Conservation (phyloP, 805 yeast species). For the Candida wancherniae region DNA sequence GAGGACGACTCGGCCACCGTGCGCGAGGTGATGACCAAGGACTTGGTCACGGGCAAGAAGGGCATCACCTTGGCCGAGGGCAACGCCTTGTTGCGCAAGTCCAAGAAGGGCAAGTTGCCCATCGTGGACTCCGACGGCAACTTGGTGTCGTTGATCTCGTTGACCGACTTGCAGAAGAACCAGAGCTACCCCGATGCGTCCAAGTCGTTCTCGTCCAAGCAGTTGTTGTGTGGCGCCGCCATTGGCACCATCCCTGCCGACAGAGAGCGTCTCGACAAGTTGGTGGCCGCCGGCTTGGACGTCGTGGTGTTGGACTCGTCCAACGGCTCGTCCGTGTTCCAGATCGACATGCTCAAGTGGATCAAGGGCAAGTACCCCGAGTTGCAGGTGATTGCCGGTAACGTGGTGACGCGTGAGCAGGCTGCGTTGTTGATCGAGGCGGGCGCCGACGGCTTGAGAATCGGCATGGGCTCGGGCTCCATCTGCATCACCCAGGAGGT, state of each 20-base stretch:
- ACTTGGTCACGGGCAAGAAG: conserved; percentile 73
- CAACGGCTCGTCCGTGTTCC: conserved; percentile 96
- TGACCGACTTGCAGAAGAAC: conserved; percentile 97
- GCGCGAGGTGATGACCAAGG: conserved; percentile 83
- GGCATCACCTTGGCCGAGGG: conserved; percentile 84
- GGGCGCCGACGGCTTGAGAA: conserved; percentile 97
- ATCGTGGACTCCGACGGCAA: conserved; percentile 74
- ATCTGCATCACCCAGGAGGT: conserved; percentile 99
- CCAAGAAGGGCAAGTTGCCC: conserved; percentile 97
- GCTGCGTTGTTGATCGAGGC: conserved; percentile 86
- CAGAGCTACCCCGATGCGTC: conserved; percentile 91
- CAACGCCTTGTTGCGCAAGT: conserved; percentile 81
- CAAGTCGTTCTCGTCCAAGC: conserved; percentile 88
- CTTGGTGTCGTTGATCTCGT: conserved; percentile 82
- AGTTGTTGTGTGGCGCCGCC: conserved; percentile 97
- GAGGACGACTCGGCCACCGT: conserved; percentile 63
- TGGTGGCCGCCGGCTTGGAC: conserved; percentile 95
- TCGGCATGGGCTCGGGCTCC: conserved; percentile 99
- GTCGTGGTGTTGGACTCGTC: conserved; percentile 94
- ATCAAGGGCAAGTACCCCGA: conserved; percentile 76
- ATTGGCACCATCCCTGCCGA: conserved; percentile 92
- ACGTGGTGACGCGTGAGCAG: conserved; percentile 98
- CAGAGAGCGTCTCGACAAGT: conserved; percentile 72
- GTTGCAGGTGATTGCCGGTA: conserved; percentile 92
- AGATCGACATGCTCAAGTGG: conserved; percentile 88